These are phyloP conservation scores for Pavlovales sp. DNA, from an alignment of 208 protist genomes.

Conservation along the genomic window DNA sequence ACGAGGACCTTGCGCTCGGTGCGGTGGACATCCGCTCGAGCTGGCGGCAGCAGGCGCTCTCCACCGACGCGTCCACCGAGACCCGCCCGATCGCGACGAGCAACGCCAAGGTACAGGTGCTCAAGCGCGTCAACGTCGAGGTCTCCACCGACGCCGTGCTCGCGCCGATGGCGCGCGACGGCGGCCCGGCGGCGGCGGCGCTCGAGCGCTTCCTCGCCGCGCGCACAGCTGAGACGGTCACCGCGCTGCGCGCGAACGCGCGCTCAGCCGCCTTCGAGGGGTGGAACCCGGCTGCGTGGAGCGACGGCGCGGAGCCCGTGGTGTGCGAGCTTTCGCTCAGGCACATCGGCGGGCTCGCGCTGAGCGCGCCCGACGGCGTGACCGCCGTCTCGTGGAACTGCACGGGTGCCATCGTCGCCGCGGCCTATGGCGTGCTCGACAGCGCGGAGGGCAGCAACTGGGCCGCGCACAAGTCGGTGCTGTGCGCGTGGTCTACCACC, in stretches of 20 bases:
- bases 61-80: background rate
- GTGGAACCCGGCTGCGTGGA: background rate
- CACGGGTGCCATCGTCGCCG: conserved; percentile 24
- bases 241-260: conserved; percentile 10
- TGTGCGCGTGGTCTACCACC: conserved; percentile 22
- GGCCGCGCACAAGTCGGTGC: background rate
- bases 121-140: background rate
- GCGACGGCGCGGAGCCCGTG: background rate
- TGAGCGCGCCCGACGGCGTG: background rate
- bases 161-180: background rate
- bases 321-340: conserved; percentile 1
- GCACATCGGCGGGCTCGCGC: background rate
- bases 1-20: background rate
- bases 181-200: no score
- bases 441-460: background rate
- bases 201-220: background rate
- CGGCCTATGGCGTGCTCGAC: conserved; percentile 31
- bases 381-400: conserved; percentile 33
- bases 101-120: background rate
- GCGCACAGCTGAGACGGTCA: background rate
- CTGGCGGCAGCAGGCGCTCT: background rate
- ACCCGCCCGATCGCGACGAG: background rate
- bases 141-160: background rate
- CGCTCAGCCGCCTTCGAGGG: background rate
- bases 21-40: background rate